Conservation (phyloP, 2,329 filamentous ascomycete species). For the Pezicula neosporulosa region DNA sequence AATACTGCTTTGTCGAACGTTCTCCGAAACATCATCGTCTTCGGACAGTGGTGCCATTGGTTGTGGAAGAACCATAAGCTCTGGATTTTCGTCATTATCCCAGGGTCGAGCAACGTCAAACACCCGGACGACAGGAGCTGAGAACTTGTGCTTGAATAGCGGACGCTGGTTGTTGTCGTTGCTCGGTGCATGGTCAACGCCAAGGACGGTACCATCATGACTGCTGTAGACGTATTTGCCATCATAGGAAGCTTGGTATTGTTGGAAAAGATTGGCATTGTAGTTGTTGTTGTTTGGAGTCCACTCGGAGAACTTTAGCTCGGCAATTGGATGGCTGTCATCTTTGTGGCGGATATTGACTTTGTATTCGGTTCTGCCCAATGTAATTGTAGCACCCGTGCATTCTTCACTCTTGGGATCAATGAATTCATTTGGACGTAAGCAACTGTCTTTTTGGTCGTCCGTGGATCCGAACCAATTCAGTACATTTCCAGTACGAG, state of each 20-base stretch:
- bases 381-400: slow-evolving; percentile 73
- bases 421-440: slow-evolving; percentile 60
- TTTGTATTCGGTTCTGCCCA: slow-evolving; percentile 86
- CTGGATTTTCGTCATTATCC: slow-evolving; percentile 63
- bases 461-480: slow-evolving; percentile 80
- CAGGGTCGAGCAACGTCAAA: slow-evolving; percentile 82
- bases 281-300: slow-evolving; percentile 90
- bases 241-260: slow-evolving; percentile 79
- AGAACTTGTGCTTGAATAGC: slow-evolving; percentile 66
- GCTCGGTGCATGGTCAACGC: slow-evolving; percentile 60
- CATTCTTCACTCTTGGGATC: slow-evolving; percentile 66
- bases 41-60: slow-evolving; percentile 60
- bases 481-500: slow-evolving; percentile 75
- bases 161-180: slow-evolving; percentile 31
- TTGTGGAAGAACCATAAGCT: slow-evolving; percentile 83
- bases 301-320: slow-evolving; percentile 92
- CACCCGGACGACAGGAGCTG: slow-evolving; percentile 78
- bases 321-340: slow-evolving; percentile 75
- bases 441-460: slow-evolving; percentile 72
- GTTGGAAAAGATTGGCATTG: slow-evolving; percentile 80
- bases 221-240: slow-evolving; percentile 84
- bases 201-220: slow-evolving; percentile 80
- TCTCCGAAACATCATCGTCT: slow-evolving; percentile 44
- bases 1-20: slow-evolving; percentile 60
- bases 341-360: slow-evolving; percentile 77